phyloP scores from a whole-genome alignment of 352 stramenopile species.

The Peronospora farinosa region DNA sequence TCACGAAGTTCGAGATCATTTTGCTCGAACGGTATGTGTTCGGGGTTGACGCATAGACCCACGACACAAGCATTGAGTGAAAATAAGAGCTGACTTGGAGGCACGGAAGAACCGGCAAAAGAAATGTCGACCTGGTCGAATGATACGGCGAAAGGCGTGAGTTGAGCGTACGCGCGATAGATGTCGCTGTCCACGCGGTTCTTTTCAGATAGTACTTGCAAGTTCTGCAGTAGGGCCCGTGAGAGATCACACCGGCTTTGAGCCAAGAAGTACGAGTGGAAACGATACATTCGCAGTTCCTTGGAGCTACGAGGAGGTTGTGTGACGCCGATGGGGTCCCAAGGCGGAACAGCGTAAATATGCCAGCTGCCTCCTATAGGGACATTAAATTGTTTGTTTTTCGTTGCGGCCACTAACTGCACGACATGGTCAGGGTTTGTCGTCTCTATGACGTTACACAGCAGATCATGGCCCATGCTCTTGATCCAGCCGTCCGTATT shows the following conservation, averaged over 20 bases:
- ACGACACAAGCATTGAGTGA: slow-evolving; percentile 70
- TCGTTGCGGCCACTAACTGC: slow-evolving; percentile 88
- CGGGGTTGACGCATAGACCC: slow-evolving; percentile 62
- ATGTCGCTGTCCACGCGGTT: slow-evolving; percentile 54
- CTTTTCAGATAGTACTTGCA: slow-evolving; percentile 67
- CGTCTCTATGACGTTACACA: slow-evolving; percentile 86
- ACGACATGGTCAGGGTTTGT: slow-evolving; percentile 88
- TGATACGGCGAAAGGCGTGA: slow-evolving; percentile 43
- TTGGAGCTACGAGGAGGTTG: slow-evolving; percentile 73
- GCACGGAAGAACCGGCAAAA: slow-evolving; percentile 52
- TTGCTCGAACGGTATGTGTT: slow-evolving; percentile 23
- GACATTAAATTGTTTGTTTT: slow-evolving; percentile 83
- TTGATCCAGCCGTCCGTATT: slow-evolving; percentile 98
- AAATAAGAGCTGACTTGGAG: slow-evolving; percentile 65
- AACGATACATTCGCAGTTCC: slow-evolving; percentile 73
- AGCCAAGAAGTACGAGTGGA: slow-evolving; percentile 76
- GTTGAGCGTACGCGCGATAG: slow-evolving; percentile 39
- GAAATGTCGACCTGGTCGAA: slow-evolving; percentile 57
- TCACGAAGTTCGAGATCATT: slow-evolving; percentile 10
- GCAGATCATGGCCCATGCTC: slow-evolving; percentile 92
- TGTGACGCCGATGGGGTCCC: slow-evolving; percentile 54
- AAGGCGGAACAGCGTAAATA: slow-evolving; percentile 56
- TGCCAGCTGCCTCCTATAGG: slow-evolving; percentile 44
- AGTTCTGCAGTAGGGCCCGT: slow-evolving; percentile 48
- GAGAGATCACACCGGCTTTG: slow-evolving; percentile 28